A percentile compares a stretch with the other conserved stretches of the same genome.
phyloP scores from a whole-genome alignment of 2,329 filamentous ascomycete species.

The Colletotrichum costaricense region DNA sequence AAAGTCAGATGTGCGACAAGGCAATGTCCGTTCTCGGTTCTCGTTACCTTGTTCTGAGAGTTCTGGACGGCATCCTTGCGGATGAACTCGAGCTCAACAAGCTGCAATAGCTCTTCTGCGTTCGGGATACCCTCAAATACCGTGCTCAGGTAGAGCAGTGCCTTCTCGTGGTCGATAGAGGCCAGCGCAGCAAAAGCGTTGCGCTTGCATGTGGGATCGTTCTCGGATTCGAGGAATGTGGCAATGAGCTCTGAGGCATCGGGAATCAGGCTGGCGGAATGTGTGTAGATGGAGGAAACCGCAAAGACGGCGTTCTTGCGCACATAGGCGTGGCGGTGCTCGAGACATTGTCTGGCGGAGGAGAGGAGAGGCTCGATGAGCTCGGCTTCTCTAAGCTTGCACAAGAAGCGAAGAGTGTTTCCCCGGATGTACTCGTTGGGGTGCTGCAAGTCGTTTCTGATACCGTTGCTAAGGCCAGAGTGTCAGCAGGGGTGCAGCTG shows the following conservation, averaged over 20 bases:
- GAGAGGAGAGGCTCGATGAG: slow-evolving; percentile 96
- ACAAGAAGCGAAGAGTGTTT: slow-evolving; percentile 97
- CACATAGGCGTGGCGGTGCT: slow-evolving; percentile 97
- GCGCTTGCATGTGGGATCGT: slow-evolving; percentile 94
- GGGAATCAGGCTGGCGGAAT: slow-evolving; percentile 91
- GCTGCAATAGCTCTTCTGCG: slow-evolving; percentile 90
- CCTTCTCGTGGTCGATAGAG: slow-evolving; percentile 93
- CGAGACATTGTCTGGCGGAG: slow-evolving; percentile 89
- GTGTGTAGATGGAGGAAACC: slow-evolving; percentile 89
- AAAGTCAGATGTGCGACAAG: background rate
- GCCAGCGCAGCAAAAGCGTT: slow-evolving; percentile 95
- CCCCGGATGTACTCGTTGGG: slow-evolving; percentile 98
- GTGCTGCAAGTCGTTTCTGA: slow-evolving; percentile 96
- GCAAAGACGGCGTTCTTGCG: slow-evolving; percentile 98
- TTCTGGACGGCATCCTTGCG: slow-evolving; percentile 97
- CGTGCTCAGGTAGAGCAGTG: slow-evolving; percentile 85
- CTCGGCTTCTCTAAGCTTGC: slow-evolving; percentile 94
- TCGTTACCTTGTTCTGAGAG: slow-evolving; percentile 84
- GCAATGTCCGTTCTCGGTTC: slow-evolving; percentile 37
- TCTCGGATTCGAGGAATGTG: slow-evolving; percentile 90
- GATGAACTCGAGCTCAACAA: slow-evolving; percentile 97
- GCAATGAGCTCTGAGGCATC: slow-evolving; percentile 94
- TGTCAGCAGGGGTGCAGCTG: slow-evolving; percentile 22
- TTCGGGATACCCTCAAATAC: slow-evolving; percentile 96
- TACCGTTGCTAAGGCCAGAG: slow-evolving; percentile 80